Evolutionary conservation across 139 green algal genomes (phyloP).

Genomic region (Coccomyxa sp.): DNA sequence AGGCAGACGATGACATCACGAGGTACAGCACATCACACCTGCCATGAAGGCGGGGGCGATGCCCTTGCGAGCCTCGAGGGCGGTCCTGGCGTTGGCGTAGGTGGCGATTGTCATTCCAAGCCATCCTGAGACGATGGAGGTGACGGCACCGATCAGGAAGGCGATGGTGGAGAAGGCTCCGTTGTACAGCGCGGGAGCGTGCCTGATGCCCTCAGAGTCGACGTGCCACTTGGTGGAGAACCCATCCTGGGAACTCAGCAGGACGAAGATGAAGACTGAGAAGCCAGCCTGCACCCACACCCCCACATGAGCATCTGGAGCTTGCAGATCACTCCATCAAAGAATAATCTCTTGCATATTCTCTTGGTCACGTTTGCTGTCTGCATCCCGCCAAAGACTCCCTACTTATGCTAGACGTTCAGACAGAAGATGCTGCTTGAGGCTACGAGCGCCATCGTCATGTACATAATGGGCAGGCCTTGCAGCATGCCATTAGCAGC

Average conservation of each 20-base stretch:
- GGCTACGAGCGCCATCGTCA: no score
- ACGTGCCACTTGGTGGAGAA: slow-evolving; percentile 62
- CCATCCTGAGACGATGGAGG: slow-evolving; percentile 90
- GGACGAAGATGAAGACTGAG: slow-evolving; percentile 87
- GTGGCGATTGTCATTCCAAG: slow-evolving; percentile 97
- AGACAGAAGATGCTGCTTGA: no score
- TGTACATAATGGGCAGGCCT: no score
- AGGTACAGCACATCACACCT: no score
- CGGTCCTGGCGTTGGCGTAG: slow-evolving; percentile 93
- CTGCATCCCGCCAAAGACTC: no score
- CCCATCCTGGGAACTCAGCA: slow-evolving; percentile 77
- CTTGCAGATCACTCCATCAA: no score
- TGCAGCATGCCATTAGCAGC: no score
- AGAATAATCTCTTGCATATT: no score
- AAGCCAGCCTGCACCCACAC: slow-evolving; percentile 71
- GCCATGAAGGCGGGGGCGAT: slow-evolving; percentile 93
- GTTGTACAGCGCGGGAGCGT: slow-evolving; percentile 67
- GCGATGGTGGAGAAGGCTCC: slow-evolving; percentile 90
- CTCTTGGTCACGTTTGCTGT: no score
- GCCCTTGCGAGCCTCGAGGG: slow-evolving; percentile 93
- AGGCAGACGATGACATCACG: background rate
- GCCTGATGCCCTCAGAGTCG: slow-evolving; percentile 47
- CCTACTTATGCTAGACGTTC: no score
- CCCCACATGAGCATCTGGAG: no score
- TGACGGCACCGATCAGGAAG: slow-evolving; percentile 88